Evolutionary conservation across 83 land plant genomes (phyloP).

Genomic region (Thuja plicata): DNA sequence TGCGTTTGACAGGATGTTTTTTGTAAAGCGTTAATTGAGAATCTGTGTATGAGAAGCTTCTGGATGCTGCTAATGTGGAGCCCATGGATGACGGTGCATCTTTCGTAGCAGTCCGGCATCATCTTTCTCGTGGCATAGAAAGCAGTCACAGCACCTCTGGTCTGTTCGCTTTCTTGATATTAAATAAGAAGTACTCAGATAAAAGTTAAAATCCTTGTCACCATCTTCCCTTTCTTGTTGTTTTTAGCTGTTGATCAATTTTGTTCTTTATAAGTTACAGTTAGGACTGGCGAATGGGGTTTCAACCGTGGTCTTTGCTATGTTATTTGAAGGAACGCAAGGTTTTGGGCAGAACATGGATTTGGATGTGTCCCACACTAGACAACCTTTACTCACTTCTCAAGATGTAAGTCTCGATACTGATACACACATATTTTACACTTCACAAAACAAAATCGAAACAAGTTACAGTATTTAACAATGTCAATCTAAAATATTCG

Average conservation of each 20-base stretch:
- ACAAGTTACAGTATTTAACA: neutral
- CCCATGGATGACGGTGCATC: neutral
- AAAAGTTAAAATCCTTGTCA: too few species aligned
- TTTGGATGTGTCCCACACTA: neutral
- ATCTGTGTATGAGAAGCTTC: neutral
- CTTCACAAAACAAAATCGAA: neutral
- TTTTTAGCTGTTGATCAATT: neutral
- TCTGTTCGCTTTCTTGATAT: neutral
- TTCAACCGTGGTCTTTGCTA: neutral
- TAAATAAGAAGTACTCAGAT: neutral
- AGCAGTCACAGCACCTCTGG: neutral
- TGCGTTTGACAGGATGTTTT: neutral
- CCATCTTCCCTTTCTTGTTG: neutral
- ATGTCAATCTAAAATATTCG: neutral
- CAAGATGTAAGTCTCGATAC: constrained; percentile 10
- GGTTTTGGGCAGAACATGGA: constrained; percentile 1
- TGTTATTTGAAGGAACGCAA: constrained; percentile 2
- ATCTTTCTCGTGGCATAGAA: neutral
- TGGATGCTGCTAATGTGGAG: constrained; percentile 4
- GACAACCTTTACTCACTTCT: constrained; percentile 1
- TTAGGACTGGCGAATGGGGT: neutral
- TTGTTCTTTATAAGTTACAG: neutral
- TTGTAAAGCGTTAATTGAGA: neutral
- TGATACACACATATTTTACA: neutral
- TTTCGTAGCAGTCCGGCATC: neutral